phyloP scores from a whole-genome alignment of 371 early-diverging fungal species.

The Mycotypha africana region DNA sequence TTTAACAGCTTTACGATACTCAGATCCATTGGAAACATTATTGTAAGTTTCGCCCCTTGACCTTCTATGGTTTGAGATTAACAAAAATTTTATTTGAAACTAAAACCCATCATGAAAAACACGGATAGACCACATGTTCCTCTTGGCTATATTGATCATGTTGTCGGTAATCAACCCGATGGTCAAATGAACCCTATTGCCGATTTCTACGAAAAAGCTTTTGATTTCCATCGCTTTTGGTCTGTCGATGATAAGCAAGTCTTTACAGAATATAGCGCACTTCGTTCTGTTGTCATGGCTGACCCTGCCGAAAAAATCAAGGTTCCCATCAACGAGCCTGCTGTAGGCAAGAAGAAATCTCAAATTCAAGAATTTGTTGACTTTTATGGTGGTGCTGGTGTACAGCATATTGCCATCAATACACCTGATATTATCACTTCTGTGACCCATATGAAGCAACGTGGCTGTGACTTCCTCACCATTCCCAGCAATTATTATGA shows the following conservation, averaged over 20 bases:
- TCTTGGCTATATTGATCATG: conserved; percentile 82
- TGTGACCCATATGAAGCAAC: conserved; percentile 71
- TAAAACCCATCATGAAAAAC: too few species aligned
- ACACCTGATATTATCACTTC: conserved; percentile 81
- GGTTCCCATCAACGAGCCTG: conserved; percentile 98
- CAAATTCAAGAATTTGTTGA: conserved; percentile 98
- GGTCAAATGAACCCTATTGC: conserved; percentile 83
- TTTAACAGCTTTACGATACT: conserved; percentile 27
- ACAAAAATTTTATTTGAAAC: too few species aligned
- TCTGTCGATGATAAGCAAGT: conserved; percentile 96
- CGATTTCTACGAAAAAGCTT: conserved; percentile 78
- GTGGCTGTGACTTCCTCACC: conserved; percentile 89
- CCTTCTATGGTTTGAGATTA: too few species aligned
- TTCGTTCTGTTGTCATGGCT: conserved; percentile 95
- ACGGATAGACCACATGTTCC: conserved; percentile 51
- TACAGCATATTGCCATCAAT: conserved; percentile 95
- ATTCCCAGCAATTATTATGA: conserved; percentile 92
- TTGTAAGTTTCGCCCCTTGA: conserved; percentile 35
- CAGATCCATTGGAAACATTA: conserved; percentile 63
- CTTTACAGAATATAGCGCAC: conserved; percentile 91
- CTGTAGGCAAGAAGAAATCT: conserved; percentile 87
- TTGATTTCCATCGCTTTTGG: conserved; percentile 98
- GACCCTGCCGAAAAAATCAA: conserved; percentile 89
- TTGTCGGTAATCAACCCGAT: conserved; percentile 95
- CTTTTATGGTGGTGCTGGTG: conserved; percentile 88